phyloP scores from a whole-genome alignment of 352 stramenopile species.

The Phytopythium kandeliae region DNA sequence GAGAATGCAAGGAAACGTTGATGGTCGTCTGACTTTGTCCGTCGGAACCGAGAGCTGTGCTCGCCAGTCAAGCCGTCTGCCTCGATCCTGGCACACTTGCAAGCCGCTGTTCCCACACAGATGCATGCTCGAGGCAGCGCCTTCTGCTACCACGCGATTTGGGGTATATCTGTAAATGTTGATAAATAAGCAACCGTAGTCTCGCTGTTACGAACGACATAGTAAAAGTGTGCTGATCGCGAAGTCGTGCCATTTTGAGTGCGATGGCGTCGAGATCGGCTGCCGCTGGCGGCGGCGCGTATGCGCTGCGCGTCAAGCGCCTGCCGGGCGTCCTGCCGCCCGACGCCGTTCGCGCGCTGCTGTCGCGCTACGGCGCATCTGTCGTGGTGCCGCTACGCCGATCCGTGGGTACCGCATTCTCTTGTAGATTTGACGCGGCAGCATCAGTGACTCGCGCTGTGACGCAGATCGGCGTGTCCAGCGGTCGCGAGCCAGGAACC shows the following conservation, averaged over 20 bases:
- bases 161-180: too few relatives aligned
- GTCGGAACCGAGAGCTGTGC: too few relatives aligned
- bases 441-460: neutral
- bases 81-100: too few relatives aligned
- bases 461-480: conserved; percentile 17
- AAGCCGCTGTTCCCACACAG: too few relatives aligned
- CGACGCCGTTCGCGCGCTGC: conserved; percentile 47
- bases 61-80: too few relatives aligned
- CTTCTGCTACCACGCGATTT: neutral
- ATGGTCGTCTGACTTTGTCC: too few relatives aligned
- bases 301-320: conserved; percentile 49
- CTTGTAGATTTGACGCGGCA: neutral
- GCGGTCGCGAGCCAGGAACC: conserved; percentile 25
- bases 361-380: conserved; percentile 52
- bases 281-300: neutral
- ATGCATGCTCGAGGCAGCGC: too few relatives aligned
- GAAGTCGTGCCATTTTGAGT: too few relatives aligned
- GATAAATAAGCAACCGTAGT: too few relatives aligned
- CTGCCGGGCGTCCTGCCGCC: conserved; percentile 48
- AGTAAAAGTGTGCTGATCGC: too few relatives aligned
- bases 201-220: too few relatives aligned
- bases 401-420: conserved; percentile 14
- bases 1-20: too few relatives aligned
- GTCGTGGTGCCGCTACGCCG: conserved; percentile 36
- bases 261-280: neutral